Evolutionary conservation across 352 stramenopile species (phyloP).

Genomic region (Phytophthora chlamydospora): DNA sequence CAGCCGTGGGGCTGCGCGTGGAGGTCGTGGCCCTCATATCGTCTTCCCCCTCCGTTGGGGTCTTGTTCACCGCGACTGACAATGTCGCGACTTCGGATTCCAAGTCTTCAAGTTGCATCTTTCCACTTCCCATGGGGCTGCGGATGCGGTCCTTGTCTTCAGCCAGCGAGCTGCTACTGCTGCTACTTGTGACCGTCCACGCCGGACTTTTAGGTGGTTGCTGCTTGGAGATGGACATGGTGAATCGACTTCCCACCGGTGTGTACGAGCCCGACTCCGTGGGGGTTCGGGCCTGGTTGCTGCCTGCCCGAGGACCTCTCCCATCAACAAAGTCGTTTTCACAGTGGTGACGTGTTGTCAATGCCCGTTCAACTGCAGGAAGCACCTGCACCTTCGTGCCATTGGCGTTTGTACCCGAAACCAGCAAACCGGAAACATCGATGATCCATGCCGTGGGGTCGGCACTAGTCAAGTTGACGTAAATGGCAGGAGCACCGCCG

Average conservation of each 20-base stretch:
- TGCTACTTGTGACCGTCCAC: slow-evolving; percentile 42
- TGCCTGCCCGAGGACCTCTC: slow-evolving; percentile 6
- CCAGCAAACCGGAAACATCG: slow-evolving; percentile 39
- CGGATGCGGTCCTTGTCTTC: slow-evolving; percentile 37
- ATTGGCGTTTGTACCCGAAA: slow-evolving; percentile 27
- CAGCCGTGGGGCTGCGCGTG: slow-evolving; percentile 45
- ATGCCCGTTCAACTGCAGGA: slow-evolving; percentile 46
- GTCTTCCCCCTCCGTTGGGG: slow-evolving; percentile 25
- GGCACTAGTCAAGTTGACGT: slow-evolving; percentile 40
- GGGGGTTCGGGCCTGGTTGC: slow-evolving; percentile 26
- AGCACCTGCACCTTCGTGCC: slow-evolving; percentile 27
- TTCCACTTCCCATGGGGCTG: slow-evolving; percentile 23
- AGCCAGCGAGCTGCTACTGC: slow-evolving; percentile 38
- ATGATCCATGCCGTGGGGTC: slow-evolving; percentile 51
- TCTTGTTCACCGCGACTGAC: slow-evolving; percentile 22
- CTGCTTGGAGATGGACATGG: slow-evolving; percentile 18
- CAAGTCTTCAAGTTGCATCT: slow-evolving; percentile 43
- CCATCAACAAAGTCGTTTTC: slow-evolving; percentile 23
- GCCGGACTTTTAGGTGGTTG: slow-evolving; percentile 37
- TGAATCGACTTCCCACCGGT: slow-evolving; percentile 19
- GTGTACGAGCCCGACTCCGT: slow-evolving; percentile 25
- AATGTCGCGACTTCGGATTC: slow-evolving; percentile 34
- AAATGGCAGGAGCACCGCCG: slow-evolving; percentile 59
- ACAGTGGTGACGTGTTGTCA: slow-evolving; percentile 53
- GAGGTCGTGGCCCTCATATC: slow-evolving; percentile 29